Conservation (phyloP, 1,284 basidiomycete species). For the Xerocomus nothofagi region DNA sequence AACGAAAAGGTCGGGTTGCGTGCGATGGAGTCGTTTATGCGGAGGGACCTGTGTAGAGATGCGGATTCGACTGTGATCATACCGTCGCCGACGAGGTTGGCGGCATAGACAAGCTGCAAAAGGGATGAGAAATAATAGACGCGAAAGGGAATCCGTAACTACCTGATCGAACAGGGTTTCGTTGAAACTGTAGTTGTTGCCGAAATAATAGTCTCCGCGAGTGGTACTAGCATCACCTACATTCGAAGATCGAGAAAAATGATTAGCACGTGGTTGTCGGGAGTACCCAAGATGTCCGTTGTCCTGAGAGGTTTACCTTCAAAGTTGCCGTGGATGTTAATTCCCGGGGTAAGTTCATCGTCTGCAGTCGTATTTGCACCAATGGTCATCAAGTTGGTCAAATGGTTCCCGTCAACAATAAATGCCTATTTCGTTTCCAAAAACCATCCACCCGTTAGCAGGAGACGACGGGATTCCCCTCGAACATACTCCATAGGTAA, state of each 20-base stretch:
- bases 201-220: conserved; percentile 30
- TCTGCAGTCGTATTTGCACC: conserved; percentile 27
- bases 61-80: conserved; percentile 22
- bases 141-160: neutral
- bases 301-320: conserved; percentile 14
- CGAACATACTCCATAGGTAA: conserved; percentile 24
- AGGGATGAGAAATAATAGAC: neutral
- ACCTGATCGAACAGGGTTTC: conserved; percentile 30
- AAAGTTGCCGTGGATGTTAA: conserved; percentile 26
- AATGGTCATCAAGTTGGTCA: conserved; percentile 31
- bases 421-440: conserved; percentile 19
- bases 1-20: conserved; percentile 30
- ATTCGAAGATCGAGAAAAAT: neutral
- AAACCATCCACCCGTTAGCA: neutral
- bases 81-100: conserved; percentile 19
- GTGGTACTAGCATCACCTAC: conserved; percentile 31
- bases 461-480: neutral
- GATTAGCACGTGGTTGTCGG: neutral
- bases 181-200: conserved; percentile 29
- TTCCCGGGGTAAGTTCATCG: conserved; percentile 13
- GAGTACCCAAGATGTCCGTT: neutral
- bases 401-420: conserved; percentile 27
- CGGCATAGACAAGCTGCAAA: conserved; percentile 18
- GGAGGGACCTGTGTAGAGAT: conserved; percentile 13
- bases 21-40: conserved; percentile 30